Conservation (phyloP, 148 eudicot species). For the Vaccinium myrtillus region DNA sequence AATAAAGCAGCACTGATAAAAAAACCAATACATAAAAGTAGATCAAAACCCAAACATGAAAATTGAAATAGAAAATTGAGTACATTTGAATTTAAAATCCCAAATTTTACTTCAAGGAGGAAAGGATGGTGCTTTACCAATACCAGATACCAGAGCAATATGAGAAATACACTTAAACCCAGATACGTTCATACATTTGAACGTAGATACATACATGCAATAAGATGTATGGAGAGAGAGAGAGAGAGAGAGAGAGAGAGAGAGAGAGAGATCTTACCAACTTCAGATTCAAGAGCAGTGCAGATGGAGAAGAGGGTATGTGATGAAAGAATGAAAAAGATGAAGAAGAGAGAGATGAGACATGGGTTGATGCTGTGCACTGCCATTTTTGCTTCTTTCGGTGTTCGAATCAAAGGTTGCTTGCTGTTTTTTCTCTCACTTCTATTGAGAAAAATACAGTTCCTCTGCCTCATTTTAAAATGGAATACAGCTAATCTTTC, state of each 20-base stretch:
- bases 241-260: neutral
- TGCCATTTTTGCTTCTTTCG: neutral
- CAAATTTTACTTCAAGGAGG: neutral
- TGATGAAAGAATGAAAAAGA: constrained; percentile 10
- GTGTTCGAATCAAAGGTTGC: neutral
- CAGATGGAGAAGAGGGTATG: constrained; percentile 10
- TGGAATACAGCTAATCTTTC: no score
- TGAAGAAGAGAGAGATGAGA: constrained; percentile 12
- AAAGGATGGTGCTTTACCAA: neutral
- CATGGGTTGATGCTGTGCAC: neutral
- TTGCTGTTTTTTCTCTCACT: neutral
- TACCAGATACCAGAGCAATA: neutral
- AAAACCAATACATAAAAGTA: neutral
- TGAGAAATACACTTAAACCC: neutral
- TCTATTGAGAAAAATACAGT: no score
- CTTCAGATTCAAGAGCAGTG: constrained; percentile 15
- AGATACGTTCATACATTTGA: neutral
- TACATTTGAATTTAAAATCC: no score
- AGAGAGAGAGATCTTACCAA: constrained; percentile 16
- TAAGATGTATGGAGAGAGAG: neutral
- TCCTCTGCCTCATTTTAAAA: no score
- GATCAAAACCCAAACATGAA: neutral
- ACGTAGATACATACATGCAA: no score
- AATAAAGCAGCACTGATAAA: neutral
- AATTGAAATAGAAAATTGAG: no score